Percentiles rank a stretch among this genome's conserved stretches.
These are phyloP conservation scores for Diaporthe vexans DNA, from an alignment of 2,329 filamentous ascomycete species.

Conservation along the genomic window DNA sequence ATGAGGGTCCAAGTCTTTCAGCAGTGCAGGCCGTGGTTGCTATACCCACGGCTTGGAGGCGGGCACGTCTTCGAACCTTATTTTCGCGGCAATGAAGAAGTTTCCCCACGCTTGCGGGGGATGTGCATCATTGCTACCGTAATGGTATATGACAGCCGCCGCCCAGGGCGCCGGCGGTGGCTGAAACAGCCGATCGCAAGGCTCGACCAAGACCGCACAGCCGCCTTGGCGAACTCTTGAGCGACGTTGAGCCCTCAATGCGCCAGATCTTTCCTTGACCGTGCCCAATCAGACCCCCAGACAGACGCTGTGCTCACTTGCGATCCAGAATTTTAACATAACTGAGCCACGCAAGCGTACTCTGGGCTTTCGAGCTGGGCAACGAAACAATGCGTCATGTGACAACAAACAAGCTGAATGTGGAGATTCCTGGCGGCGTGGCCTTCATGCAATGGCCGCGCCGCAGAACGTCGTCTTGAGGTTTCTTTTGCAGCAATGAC, in stretches of 20 bases:
- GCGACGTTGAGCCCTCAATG: constrained; percentile 23
- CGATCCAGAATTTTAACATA: not conserved
- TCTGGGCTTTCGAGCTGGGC: constrained; percentile 5
- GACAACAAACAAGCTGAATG: constrained; percentile 6
- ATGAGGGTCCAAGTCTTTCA: not conserved
- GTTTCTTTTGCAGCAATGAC: not conserved
- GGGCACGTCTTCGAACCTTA: not conserved
- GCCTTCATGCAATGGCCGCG: not conserved
- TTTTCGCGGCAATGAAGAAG: not conserved
- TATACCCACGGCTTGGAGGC: constrained; percentile 12
- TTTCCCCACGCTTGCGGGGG: no score
- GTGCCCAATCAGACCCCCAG: not conserved
- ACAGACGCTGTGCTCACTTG: constrained; percentile 1
- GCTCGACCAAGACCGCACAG: constrained; percentile 13
- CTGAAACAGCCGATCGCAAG: constrained; percentile 26
- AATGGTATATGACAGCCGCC: constrained; percentile 3
- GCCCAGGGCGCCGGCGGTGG: constrained; percentile 17
- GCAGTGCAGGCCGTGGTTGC: not conserved
- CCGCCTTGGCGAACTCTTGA: constrained; percentile 32
- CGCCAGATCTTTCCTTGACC: not conserved
- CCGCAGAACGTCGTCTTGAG: not conserved
- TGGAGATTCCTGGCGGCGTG: not conserved
- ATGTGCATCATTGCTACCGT: not conserved
- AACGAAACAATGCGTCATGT: constrained; percentile 14
- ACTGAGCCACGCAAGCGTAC: constrained; percentile 8